A percentile compares a stretch with the other conserved stretches of the same genome.
These are phyloP conservation scores for Teratosphaeriaceae sp. DNA, from an alignment of 2,329 filamentous ascomycete genomes.

Conservation along the genomic window DNA sequence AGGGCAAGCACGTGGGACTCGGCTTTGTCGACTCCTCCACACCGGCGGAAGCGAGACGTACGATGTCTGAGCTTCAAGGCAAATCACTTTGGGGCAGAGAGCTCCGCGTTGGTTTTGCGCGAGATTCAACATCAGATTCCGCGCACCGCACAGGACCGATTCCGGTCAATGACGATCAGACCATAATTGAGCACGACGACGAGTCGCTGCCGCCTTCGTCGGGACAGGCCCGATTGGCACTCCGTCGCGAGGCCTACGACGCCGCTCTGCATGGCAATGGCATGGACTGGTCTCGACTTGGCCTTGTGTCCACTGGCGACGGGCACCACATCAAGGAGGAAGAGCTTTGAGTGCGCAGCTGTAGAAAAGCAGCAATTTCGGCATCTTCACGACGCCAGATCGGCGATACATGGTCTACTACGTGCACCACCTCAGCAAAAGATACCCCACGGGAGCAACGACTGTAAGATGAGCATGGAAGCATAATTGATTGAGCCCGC, in stretches of 20 bases:
- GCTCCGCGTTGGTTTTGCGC: not conserved
- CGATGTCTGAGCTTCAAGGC: not conserved
- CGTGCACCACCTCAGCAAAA: not conserved
- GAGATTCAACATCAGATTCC: no score
- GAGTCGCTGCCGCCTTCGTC: not conserved
- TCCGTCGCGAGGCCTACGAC: conserved; percentile 12
- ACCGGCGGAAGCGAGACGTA: not conserved
- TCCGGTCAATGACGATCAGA: not conserved
- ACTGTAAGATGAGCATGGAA: not conserved
- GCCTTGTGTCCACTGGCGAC: conserved; percentile 15
- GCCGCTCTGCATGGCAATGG: conserved; percentile 13
- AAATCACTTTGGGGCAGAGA: not conserved
- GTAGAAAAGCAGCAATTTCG: no score
- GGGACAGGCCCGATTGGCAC: not conserved
- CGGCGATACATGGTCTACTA: no score
- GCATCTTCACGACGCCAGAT: no score
- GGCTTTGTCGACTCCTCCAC: not conserved
- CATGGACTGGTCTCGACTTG: conserved; percentile 14
- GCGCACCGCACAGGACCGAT: no score
- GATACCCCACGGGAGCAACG: not conserved
- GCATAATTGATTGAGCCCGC: no score
- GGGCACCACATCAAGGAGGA: conserved; percentile 20
- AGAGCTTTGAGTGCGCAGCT: conserved; percentile 16
- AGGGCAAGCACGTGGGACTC: not conserved
- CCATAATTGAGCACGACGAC: not conserved